These are phyloP conservation scores for Carex scoparia DNA, from an alignment of 176 grass and related monocot species.

Conservation along the genomic window DNA sequence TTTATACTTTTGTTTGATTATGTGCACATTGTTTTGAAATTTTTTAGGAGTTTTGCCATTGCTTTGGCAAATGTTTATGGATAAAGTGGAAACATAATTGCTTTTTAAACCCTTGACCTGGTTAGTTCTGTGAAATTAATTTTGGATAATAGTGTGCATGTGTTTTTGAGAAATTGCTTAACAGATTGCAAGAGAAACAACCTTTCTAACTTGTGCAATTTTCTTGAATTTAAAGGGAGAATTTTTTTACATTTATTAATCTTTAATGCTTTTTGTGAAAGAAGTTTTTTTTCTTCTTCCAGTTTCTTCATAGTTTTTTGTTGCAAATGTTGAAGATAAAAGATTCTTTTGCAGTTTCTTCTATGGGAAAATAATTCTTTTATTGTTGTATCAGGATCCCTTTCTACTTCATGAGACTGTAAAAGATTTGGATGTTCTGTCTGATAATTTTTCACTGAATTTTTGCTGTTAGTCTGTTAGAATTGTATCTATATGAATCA, in stretches of 20 bases:
- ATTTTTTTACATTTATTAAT: too few species aligned
- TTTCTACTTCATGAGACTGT: neutral
- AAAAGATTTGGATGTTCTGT: constrained; percentile 17
- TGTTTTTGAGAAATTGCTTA: too few species aligned
- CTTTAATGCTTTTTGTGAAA: too few species aligned
- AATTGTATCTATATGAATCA: constrained; percentile 32
- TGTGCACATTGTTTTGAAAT: neutral
- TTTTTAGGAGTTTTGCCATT: neutral
- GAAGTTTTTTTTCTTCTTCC: too few species aligned
- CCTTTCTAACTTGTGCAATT: too few species aligned
- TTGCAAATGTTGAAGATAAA: neutral
- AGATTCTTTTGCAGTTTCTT: neutral
- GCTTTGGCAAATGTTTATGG: neutral
- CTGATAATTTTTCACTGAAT: neutral
- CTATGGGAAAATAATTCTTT: neutral
- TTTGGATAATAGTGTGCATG: too few species aligned
- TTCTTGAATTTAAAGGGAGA: too few species aligned
- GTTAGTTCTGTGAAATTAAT: too few species aligned
- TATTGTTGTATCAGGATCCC: neutral
- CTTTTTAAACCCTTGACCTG: too few species aligned
- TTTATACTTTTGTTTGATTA: neutral
- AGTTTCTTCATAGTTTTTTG: neutral
- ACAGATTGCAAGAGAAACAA: too few species aligned
- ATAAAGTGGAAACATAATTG: too few species aligned
- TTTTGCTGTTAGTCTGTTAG: constrained; percentile 32